Conservation (phyloP, 805 yeast genomes). For the Teunomyces barrocoloradensis region DNA sequence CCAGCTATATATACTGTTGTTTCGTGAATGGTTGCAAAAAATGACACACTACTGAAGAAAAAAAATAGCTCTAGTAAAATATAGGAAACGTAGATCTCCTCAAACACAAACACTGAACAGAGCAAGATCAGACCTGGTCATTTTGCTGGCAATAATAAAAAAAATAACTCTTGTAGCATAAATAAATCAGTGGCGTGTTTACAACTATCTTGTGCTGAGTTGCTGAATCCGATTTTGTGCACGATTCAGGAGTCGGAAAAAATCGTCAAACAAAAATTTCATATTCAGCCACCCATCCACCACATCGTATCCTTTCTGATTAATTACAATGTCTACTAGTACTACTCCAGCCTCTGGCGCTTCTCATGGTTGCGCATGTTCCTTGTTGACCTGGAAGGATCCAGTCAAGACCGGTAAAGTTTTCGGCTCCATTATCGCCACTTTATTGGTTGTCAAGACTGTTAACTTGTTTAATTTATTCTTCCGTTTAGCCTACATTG, state of each 20-base stretch:
- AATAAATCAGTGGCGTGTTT: not conserved
- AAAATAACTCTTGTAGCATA: not conserved
- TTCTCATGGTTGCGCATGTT: slow-evolving; percentile 10
- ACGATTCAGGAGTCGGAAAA: slow-evolving; percentile 2
- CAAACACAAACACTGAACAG: too few relatives aligned
- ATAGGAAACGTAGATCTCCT: too few relatives aligned
- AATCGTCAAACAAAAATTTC: slow-evolving; percentile 3
- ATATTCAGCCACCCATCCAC: not conserved
- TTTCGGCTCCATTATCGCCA: slow-evolving; percentile 59
- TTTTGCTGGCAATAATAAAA: too few relatives aligned
- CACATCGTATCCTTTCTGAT: not conserved
- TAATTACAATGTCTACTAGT: not conserved
- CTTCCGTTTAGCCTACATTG: slow-evolving; percentile 58
- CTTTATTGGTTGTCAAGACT: slow-evolving; percentile 56
- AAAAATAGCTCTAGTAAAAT: not conserved
- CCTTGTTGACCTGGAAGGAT: slow-evolving; percentile 68
- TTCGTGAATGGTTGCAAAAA: slow-evolving; percentile 2
- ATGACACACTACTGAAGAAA: not conserved
- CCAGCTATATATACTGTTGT: not conserved
- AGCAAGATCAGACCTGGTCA: too few relatives aligned
- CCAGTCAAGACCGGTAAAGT: slow-evolving; percentile 77
- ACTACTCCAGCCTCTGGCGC: slow-evolving; percentile 5
- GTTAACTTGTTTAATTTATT: slow-evolving; percentile 61
- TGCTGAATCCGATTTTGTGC: slow-evolving; percentile 3
- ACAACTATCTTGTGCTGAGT: slow-evolving; percentile 1